Conservation (phyloP, 257 asterid genomes). For the Striga asiatica region DNA sequence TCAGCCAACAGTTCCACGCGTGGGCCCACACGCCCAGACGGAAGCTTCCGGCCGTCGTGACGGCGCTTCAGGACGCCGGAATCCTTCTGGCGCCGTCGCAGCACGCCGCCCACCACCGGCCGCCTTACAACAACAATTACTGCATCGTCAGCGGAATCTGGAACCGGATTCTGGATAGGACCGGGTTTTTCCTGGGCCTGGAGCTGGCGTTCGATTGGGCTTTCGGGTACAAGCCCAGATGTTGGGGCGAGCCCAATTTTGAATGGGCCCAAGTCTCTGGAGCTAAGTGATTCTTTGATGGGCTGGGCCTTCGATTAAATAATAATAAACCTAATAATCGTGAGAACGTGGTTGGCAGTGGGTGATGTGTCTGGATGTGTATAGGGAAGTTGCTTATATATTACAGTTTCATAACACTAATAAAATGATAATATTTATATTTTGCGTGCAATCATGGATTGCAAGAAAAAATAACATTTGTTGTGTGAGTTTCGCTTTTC, state of each 20-base stretch:
- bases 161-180: constrained; percentile 41
- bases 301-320: too few relatives aligned
- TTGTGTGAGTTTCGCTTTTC: too few relatives aligned
- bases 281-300: too few relatives aligned
- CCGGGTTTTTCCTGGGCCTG: constrained; percentile 38
- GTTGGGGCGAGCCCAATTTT: constrained; percentile 31
- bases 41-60: constrained; percentile 49
- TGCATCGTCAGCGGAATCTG: constrained; percentile 76
- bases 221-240: constrained; percentile 49
- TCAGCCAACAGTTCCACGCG: constrained; percentile 72
- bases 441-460: too few relatives aligned
- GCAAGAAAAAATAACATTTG: too few relatives aligned
- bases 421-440: too few relatives aligned
- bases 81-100: constrained; percentile 35
- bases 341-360: too few relatives aligned
- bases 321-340: neutral
- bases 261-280: neutral
- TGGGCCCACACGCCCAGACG: constrained; percentile 71
- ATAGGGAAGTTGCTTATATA: too few relatives aligned
- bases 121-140: constrained; percentile 58
- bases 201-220: constrained; percentile 35
- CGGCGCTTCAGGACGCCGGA: constrained; percentile 64
- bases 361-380: too few relatives aligned
- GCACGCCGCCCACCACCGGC: constrained; percentile 73
- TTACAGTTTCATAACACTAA: too few relatives aligned